Evolutionary conservation across 202 grass and related monocot species (phyloP).

Genomic region (Zoysia matrella): DNA sequence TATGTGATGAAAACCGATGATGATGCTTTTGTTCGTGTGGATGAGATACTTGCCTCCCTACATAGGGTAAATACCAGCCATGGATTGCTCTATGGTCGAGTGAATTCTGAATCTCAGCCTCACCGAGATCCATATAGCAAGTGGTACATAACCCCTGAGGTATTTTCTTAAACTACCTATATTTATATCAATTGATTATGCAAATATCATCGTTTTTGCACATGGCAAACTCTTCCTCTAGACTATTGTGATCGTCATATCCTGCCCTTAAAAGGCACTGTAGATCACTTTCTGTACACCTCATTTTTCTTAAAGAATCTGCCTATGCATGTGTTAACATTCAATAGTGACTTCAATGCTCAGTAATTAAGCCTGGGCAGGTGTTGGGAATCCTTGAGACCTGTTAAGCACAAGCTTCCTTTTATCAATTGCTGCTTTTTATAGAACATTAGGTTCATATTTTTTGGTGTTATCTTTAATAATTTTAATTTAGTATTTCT

Average conservation of each 20-base stretch:
- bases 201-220: conserved; percentile 8
- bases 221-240: neutral
- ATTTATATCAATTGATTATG: conserved; percentile 2
- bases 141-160: conserved; percentile 88
- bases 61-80: conserved; percentile 62
- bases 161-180: conserved; percentile 45
- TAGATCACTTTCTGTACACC: neutral
- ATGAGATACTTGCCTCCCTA: conserved; percentile 64
- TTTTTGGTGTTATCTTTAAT: conserved; percentile 7
- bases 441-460: conserved; percentile 13
- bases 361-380: neutral
- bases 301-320: neutral
- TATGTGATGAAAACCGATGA: conserved; percentile 77
- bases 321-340: neutral
- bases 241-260: conserved; percentile 14
- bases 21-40: too few species aligned
- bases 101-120: conserved; percentile 79
- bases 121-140: conserved; percentile 90
- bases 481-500: conserved; percentile 13
- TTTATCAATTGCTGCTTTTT: conserved; percentile 16
- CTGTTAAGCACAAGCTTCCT: neutral
- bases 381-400: neutral
- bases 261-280: neutral
- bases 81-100: conserved; percentile 83
- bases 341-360: neutral